Evolutionary conservation across 768 basidiomycete species (phyloP).

Genomic region (Cyclocybe cylindracea): DNA sequence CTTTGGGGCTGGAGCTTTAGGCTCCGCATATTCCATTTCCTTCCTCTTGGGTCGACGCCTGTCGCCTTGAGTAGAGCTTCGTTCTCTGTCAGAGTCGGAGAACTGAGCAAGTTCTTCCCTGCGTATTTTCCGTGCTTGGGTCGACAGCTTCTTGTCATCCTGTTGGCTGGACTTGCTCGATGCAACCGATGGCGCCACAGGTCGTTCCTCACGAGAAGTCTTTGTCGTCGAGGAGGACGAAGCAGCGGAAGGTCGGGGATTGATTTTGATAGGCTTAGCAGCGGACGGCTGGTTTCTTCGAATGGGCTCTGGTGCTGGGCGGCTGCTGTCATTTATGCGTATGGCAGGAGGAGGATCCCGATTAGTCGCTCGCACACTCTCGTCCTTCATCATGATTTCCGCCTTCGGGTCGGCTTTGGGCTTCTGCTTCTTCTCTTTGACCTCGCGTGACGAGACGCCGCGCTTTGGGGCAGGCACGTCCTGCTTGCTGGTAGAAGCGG

Average conservation of each 20-base stretch:
- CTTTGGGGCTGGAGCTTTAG: constrained; percentile 4
- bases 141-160: constrained; percentile 2
- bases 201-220: too few species aligned
- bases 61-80: neutral
- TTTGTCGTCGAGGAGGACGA: too few species aligned
- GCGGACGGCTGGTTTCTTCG: too few species aligned
- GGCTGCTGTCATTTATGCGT: neutral
- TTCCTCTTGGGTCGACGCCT: constrained; percentile 1
- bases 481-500: constrained; percentile 9
- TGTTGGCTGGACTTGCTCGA: neutral
- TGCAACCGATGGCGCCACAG: constrained; percentile 1
- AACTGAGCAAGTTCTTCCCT: neutral
- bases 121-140: constrained; percentile 3
- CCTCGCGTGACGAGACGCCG: constrained; percentile 44
- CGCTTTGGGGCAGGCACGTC: constrained; percentile 40
- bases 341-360: neutral
- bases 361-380: constrained; percentile 33
- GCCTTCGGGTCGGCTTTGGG: constrained; percentile 40
- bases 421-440: constrained; percentile 48
- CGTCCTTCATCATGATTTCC: constrained; percentile 51
- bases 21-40: neutral
- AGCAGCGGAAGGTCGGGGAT: too few species aligned
- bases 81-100: neutral
- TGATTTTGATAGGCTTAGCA: too few species aligned
- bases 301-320: neutral